Percentiles rank a stretch among this genome's conserved stretches.
phyloP scores from a whole-genome alignment of 805 yeast genomes.

The Saccharomycopsis babjevae region DNA sequence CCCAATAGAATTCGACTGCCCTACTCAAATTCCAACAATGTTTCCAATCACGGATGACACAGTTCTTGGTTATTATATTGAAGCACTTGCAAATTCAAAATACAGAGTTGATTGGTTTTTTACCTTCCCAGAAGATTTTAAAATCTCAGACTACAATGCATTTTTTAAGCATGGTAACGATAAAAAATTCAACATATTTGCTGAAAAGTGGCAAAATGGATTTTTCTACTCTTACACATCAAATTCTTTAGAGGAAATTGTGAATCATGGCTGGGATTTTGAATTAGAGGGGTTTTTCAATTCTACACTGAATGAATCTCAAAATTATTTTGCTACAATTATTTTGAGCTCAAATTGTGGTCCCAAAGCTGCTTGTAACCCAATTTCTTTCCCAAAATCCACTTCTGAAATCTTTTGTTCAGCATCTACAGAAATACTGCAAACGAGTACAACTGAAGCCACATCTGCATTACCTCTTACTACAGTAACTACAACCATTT shows the following conservation, averaged over 20 bases:
- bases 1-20: slow-evolving; percentile 7
- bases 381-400: neutral
- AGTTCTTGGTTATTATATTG: slow-evolving; percentile 11
- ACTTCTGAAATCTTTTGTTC: neutral
- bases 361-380: neutral
- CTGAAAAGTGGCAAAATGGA: slow-evolving; percentile 3
- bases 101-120: slow-evolving; percentile 15
- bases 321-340: neutral
- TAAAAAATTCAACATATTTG: slow-evolving; percentile 4
- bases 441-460: neutral
- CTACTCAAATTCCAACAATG: slow-evolving; percentile 3
- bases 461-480: neutral
- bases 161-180: slow-evolving; percentile 3
- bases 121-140: neutral
- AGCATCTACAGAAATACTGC: neutral
- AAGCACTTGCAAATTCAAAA: neutral
- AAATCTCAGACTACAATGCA: neutral
- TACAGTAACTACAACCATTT: slow-evolving; percentile 20
- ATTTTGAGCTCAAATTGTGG: slow-evolving; percentile 4
- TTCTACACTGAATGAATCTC: neutral
- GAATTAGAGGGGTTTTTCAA: neutral
- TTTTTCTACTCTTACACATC: slow-evolving; percentile 10
- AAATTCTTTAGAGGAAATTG: slow-evolving; percentile 1
- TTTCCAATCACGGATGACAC: slow-evolving; percentile 7
- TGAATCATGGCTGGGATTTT: slow-evolving; percentile 4